Base-by-base conservation (phyloP, 2,329 filamentous ascomycete genomes). In the Fusarium denticulatum region DNA sequence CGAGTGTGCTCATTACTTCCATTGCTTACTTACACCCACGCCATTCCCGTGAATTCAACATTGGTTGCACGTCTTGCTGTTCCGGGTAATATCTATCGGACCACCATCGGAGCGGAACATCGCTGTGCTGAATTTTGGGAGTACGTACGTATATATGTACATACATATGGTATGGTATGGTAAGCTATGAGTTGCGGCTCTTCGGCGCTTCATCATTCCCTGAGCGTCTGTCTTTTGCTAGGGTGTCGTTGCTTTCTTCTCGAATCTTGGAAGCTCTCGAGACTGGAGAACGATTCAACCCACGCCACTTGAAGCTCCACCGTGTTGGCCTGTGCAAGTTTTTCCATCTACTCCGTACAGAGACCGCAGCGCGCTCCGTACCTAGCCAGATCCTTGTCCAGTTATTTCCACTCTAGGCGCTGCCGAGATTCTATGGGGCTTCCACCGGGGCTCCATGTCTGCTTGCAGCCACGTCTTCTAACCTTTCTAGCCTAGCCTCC, bases 401-500 rank as follows among this genome's bases (percentile, higher is more conserved):
- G 64, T 24, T 69, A 49, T 58, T 66, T 12, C 52, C 61, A 70
- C 60, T 59, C 34, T n/a, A 73, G 74, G 69, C 53, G 61, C 52
- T 62, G 56, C 67, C 72, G 72, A 73, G 49, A 36, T 40, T 42
- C 40, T 50, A 22, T 47, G 65, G 65, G 52, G 28, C 70, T 28
- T 52, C 46, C 64, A 57, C 47, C 36, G 32, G 46, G 34, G 34
- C 64, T 76, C 57, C 72, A 62, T 68, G 37, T 32, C 64, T 76
- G 55, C 73, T 69, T 70, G 64, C 68, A 77, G 76, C 76, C 74
- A 77, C 76, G 72, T 72, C 76, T 72, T 66, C 65, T 37, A 22
- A 20, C n/a, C 16, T 16, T 26, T 71, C 57, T 64, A 64, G 59
- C 45, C 60, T 60, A 49, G 60, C 43, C 36, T 47, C 26, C 46